A percentile compares a stretch with the other conserved stretches of the same genome.
Conservation (phyloP, 2,329 filamentous ascomycete species). For the Helotiales sp. region DNA sequence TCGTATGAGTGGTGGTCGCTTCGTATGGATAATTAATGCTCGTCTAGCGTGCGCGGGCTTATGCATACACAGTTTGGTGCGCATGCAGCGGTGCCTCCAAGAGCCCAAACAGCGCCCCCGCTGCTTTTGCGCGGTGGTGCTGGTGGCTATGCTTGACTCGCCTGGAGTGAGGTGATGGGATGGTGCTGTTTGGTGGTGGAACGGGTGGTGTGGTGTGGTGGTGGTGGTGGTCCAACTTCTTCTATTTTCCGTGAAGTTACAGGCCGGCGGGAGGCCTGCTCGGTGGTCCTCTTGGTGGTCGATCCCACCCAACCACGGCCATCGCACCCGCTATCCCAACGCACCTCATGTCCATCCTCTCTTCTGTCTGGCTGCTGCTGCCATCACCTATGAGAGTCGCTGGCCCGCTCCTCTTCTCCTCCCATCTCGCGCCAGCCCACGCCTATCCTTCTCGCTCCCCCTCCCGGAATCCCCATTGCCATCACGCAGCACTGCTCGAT, state of each 20-base stretch:
- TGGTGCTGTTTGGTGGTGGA: background rate
- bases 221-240: background rate
- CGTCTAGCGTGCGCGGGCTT: constrained; percentile 25
- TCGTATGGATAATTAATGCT: constrained; percentile 20
- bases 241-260: no score
- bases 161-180: no score
- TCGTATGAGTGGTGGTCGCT: background rate
- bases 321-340: no score
- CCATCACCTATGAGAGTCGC: background rate
- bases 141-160: no score
- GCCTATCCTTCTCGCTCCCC: background rate
- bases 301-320: constrained; percentile 4
- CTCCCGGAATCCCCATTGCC: constrained; percentile 11
- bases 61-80: constrained; percentile 17
- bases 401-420: background rate
- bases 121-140: background rate
- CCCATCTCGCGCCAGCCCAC: background rate
- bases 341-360: background rate
- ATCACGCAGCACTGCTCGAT: background rate
- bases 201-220: background rate
- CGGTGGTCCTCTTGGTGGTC: background rate
- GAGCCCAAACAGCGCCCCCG: background rate
- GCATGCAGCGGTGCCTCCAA: background rate
- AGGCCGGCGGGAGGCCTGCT: no score
- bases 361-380: background rate